Conservation (phyloP, 371 early-diverging fungal species). For the Rhizopus delemar region DNA sequence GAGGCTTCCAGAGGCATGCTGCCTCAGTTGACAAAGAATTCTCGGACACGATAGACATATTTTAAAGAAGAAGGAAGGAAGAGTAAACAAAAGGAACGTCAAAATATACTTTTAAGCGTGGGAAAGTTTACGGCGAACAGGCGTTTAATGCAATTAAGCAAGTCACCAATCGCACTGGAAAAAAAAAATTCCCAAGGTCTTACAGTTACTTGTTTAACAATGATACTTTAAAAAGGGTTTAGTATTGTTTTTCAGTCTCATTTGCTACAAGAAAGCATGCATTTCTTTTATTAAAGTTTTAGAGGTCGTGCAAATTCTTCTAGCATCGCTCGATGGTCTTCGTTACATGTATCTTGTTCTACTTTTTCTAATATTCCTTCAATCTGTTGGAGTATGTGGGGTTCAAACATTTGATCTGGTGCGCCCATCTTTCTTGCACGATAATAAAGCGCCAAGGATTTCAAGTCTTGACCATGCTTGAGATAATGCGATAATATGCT, state of each 20-base stretch:
- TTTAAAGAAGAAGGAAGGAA: slow-evolving; percentile 1
- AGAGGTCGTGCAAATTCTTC: background rate
- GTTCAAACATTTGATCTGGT: slow-evolving; percentile 19
- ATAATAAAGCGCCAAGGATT: slow-evolving; percentile 29
- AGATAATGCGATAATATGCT: slow-evolving; percentile 24
- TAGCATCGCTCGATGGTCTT: background rate
- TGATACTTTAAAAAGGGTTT: too few species aligned
- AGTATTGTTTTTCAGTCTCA: too few species aligned
- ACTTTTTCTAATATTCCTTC: slow-evolving; percentile 8
- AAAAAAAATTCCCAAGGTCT: background rate
- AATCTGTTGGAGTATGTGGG: slow-evolving; percentile 3
- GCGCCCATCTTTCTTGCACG: slow-evolving; percentile 21
- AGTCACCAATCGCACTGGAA: slow-evolving; percentile 12
- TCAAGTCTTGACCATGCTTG: slow-evolving; percentile 25
- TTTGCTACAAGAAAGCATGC: too few species aligned
- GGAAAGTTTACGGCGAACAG: slow-evolving; percentile 27
- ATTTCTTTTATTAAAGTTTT: background rate
- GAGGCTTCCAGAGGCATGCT: slow-evolving; percentile 66
- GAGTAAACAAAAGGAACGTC: slow-evolving; percentile 1
- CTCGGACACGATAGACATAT: slow-evolving; percentile 12
- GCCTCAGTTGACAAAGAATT: slow-evolving; percentile 28
- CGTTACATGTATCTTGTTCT: slow-evolving; percentile 2
- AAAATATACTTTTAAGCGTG: slow-evolving; percentile 20
- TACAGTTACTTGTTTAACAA: too few species aligned
- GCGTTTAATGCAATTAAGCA: slow-evolving; percentile 13